Evolutionary conservation across 1,284 basidiomycete genomes (phyloP).

Genomic region (Somion occarium): DNA sequence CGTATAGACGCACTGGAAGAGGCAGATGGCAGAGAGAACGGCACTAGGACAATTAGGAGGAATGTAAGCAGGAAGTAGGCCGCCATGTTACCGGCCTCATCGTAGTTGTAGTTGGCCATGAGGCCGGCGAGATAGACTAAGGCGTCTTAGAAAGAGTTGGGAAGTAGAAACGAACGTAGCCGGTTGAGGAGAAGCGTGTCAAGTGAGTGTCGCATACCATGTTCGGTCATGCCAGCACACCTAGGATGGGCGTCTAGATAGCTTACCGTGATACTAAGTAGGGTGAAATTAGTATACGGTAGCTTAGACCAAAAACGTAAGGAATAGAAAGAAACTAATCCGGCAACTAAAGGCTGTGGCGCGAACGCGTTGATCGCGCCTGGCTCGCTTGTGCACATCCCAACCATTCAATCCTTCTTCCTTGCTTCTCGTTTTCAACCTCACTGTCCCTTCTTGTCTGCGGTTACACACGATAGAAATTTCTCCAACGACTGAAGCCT

Average conservation of each 20-base stretch:
- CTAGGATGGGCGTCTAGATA: not conserved
- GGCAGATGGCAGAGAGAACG: slow-evolving; percentile 55
- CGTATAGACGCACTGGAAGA: slow-evolving; percentile 32
- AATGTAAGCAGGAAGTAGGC: slow-evolving; percentile 87
- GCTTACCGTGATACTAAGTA: not conserved
- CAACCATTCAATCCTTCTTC: not conserved
- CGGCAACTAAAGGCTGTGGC: too few relatives aligned
- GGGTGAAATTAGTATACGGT: too few relatives aligned
- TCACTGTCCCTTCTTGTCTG: not conserved
- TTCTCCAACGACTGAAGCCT: not conserved
- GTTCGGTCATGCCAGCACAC: not conserved
- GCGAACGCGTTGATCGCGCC: not conserved
- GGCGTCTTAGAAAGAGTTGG: not conserved
- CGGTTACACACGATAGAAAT: not conserved
- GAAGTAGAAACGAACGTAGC: not conserved
- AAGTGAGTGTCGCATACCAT: not conserved
- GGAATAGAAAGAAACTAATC: too few relatives aligned
- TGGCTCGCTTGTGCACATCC: not conserved
- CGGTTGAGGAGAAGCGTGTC: not conserved
- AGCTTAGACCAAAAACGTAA: too few relatives aligned
- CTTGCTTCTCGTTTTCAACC: not conserved
- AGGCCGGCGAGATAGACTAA: not conserved
- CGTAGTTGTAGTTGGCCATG: slow-evolving; percentile 83
- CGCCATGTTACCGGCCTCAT: slow-evolving; percentile 86
- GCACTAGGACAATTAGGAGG: slow-evolving; percentile 76